A percentile compares a stretch with the other conserved stretches of the same genome.
These are phyloP conservation scores for Bondarzewia mesenterica DNA, from an alignment of 1,284 basidiomycete genomes.

Conservation along the genomic window DNA sequence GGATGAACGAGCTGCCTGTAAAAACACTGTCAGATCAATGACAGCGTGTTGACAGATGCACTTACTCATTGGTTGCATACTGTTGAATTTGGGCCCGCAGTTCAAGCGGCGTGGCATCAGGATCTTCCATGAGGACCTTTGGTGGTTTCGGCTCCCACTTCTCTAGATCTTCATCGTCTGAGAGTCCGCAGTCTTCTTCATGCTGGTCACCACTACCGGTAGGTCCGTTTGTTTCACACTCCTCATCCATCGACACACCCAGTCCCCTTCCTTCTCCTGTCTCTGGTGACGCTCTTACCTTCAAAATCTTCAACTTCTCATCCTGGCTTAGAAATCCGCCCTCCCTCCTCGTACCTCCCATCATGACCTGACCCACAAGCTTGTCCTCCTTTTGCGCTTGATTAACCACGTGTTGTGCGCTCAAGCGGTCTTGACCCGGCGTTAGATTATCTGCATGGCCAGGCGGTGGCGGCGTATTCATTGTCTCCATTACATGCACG, in stretches of 20 bases:
- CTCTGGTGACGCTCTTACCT: not conserved
- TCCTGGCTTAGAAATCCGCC: slow-evolving; percentile 24
- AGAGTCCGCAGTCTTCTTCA: not conserved
- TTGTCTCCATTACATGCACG: slow-evolving; percentile 27
- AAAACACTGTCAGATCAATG: slow-evolving; percentile 1
- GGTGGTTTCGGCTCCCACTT: slow-evolving; percentile 49
- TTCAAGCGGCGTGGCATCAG: slow-evolving; percentile 37
- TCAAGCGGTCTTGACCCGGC: slow-evolving; percentile 23
- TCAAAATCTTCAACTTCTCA: slow-evolving; percentile 26
- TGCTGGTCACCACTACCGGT: not conserved
- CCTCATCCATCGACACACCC: not conserved
- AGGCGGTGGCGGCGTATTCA: slow-evolving; percentile 38
- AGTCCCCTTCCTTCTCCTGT: not conserved
- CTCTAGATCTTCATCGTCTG: slow-evolving; percentile 18
- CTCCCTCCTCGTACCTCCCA: slow-evolving; percentile 13
- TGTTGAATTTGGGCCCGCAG: slow-evolving; percentile 69
- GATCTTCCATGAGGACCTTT: slow-evolving; percentile 49
- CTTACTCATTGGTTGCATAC: slow-evolving; percentile 72
- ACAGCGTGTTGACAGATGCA: not conserved
- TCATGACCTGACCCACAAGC: slow-evolving; percentile 9
- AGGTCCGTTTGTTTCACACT: not conserved
- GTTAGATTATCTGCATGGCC: slow-evolving; percentile 43
- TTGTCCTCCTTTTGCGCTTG: slow-evolving; percentile 10
- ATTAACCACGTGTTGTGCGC: slow-evolving; percentile 16
- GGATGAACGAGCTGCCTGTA: slow-evolving; percentile 61